Base-by-base conservation (phyloP, 257 asterid genomes). In the Vinca minor region DNA sequence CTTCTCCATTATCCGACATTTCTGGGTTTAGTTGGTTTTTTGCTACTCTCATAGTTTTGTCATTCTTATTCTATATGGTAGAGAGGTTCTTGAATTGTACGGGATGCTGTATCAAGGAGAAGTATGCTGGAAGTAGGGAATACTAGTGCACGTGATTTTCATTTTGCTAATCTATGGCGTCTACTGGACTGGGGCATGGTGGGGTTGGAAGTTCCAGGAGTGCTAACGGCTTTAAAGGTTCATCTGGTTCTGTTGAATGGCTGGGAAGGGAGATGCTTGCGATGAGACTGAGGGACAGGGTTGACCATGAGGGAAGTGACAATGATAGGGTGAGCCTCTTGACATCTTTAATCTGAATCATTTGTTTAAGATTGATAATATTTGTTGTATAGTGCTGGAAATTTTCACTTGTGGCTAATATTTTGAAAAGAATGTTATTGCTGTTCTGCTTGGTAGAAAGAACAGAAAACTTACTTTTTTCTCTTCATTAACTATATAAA, bases 221-320 rank as follows among this genome's bases (percentile, higher is more conserved):
- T 52, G 56, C 70, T 15, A 77, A 80, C 63, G 85, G 85, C 45
- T 77, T 74, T 73, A 71, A 85, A 69, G 94, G 87, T 69, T 86
- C 96, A 59, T 89, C 98, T 58, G 85, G 87, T 85, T 92, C 98
- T 62, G 89, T 88, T 75, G 98, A 92, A 65, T 88, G 96, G 96
- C 85, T 92, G 69, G 98, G 96, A 65, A 85, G 85, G 77, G 96
- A 92, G 81, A 89, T 92, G 93, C 88, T 77, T 73, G 96, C 91
- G 56, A 85, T 92, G 98, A 85, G 80, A 77, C 71, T 92, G 77
- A 79, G 93, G 79, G 96, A 92, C 82, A 83, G 85, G 77, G 84
- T 70, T 72, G 95, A 87, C 59, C 76, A 78, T 57, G 95, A 89
- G 46, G 87, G 77, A 62, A 74, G 75, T 59, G 96, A 87, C 46